Evolutionary conservation across 108 stramenopile species (phyloP).

Genomic region (Craspedostauros australis): DNA sequence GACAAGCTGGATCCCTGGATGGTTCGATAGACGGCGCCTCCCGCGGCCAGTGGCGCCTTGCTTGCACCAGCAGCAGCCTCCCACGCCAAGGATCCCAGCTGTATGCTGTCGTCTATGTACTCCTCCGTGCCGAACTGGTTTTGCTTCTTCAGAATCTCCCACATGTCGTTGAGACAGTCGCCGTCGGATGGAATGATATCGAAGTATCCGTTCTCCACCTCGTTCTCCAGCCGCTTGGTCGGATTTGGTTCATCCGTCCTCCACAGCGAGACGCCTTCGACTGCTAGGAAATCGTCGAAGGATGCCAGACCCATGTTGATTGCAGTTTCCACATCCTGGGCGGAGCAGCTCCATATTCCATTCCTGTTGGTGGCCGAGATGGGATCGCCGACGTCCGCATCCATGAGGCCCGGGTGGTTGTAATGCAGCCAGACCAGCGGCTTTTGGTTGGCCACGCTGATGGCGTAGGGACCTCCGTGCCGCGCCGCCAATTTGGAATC

Average conservation of each 20-base stretch:
- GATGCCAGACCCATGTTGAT: conserved; percentile 45
- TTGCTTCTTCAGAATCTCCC: no score
- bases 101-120: no score
- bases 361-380: conserved; percentile 21
- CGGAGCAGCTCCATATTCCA: conserved; percentile 64
- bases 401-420: conserved; percentile 35
- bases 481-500: conserved; percentile 35
- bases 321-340: conserved; percentile 50
- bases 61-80: no score
- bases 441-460: conserved; percentile 50
- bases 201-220: no score
- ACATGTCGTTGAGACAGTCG: no score
- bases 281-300: conserved; percentile 63
- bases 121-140: no score
- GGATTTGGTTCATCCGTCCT: conserved; percentile 40
- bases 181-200: no score
- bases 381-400: conserved; percentile 45
- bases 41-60: no score
- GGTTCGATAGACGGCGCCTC: no score
- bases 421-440: conserved; percentile 68
- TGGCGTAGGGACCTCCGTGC: conserved; percentile 69
- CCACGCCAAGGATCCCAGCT: no score
- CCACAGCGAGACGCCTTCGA: conserved; percentile 57
- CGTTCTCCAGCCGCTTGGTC: no score
- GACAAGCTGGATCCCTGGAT: no score